Evolutionary conservation across 1,139 yeast species (phyloP).

Genomic region (Protomyces inundatus): DNA sequence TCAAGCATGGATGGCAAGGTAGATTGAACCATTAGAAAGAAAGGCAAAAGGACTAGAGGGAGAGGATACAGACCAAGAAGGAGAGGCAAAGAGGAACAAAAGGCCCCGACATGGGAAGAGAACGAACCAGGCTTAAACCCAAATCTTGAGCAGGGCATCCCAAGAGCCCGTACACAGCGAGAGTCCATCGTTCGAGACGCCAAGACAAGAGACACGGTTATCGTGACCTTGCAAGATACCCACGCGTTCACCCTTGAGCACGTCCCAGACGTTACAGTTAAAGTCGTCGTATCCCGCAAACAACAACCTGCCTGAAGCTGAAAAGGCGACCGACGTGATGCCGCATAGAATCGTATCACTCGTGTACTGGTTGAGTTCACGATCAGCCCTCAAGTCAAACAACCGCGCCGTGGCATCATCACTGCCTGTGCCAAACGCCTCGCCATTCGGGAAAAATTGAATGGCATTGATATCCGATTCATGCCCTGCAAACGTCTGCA

Average conservation of each 20-base stretch:
- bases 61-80: not conserved
- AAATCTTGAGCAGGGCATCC: constrained; percentile 36
- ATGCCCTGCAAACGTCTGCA: constrained; percentile 56
- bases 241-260: constrained; percentile 58
- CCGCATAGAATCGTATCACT: constrained; percentile 39
- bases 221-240: constrained; percentile 59
- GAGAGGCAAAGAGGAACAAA: not conserved
- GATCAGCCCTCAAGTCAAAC: constrained; percentile 72
- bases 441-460: constrained; percentile 65
- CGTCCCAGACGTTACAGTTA: constrained; percentile 57
- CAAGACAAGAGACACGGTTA: constrained; percentile 59
- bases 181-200: constrained; percentile 67
- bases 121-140: constrained; percentile 16
- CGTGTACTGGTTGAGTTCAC: constrained; percentile 55
- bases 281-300: constrained; percentile 70
- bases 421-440: constrained; percentile 55
- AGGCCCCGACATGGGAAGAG: not conserved
- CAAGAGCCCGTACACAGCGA: constrained; percentile 40
- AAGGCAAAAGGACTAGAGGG: not conserved
- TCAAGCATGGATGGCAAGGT: no score
- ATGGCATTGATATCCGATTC: constrained; percentile 63
- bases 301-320: constrained; percentile 68
- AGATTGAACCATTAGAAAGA: not conserved
- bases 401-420: constrained; percentile 74
- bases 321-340: constrained; percentile 65